Evolutionary conservation across 2,329 filamentous ascomycete genomes (phyloP), one percentile per base, ranked within the genome.

Genomic region (Pyrenophora teres): DNA sequence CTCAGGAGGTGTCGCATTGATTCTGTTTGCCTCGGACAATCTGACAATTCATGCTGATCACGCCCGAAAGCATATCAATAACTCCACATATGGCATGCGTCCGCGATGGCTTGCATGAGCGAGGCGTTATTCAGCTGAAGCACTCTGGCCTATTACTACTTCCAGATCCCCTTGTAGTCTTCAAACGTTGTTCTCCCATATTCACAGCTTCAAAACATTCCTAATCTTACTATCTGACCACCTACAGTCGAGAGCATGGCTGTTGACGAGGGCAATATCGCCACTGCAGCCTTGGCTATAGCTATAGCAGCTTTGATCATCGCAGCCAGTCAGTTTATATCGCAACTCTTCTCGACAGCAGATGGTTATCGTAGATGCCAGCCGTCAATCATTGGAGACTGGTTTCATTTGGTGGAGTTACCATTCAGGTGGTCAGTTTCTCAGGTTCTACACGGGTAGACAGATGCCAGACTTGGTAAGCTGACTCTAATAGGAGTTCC

Each of bases 311-410:
- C 15, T 15, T 15, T 15, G 15, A 15, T 15, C 1, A 59, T 59
- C 27, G 38, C 52, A 10, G 32, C 23, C 3, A 33, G 41, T 1
- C 54, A 52, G 10, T 43, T 60, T 1, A 16, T 60, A 0, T 19
- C 46, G n/a, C 56, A 60, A 10, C 39, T 59, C 3, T 57, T 59
- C 10, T 46, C 52, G 0, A 57, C 53, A 1, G 56, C 52, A 1
- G 52, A 60, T 12, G 56, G 52, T 3, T 50, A 60, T 3, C 56
- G 50, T 0, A 47, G 52, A 30, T 59, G 56, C 27, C 52, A 54
- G 32, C 41, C 7, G 0, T 52, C 52, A 0, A 45, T 59, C 0
- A 38, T 59, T 3, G 53, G 58, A 6, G 25, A 15, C 0, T 60
- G 51, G 54, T 51, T 40, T 1, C 12, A 31, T 1, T 1, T 47